Evolutionary conservation across 2,329 filamentous ascomycete species (phyloP).

Genomic region (Botryotinia globosa): DNA sequence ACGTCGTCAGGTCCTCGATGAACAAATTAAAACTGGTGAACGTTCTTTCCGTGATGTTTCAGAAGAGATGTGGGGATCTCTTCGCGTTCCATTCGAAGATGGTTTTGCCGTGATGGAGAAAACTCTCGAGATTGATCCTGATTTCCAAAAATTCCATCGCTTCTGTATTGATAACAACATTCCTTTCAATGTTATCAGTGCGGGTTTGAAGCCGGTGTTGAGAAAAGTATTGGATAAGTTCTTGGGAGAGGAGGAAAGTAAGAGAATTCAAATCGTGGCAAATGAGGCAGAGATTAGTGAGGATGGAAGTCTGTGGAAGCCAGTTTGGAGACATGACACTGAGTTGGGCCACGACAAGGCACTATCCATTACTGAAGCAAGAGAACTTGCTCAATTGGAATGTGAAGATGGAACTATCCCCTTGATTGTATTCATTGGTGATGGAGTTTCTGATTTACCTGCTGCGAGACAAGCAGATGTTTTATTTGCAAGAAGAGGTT

Average conservation of each 20-base stretch:
- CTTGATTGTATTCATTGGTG: slow-evolving; percentile 67
- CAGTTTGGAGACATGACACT: slow-evolving; percentile 64
- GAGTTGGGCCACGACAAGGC: slow-evolving; percentile 67
- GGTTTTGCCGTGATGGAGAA: slow-evolving; percentile 64
- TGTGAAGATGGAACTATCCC: slow-evolving; percentile 61
- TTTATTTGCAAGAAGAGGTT: slow-evolving; percentile 63
- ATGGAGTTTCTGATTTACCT: slow-evolving; percentile 65
- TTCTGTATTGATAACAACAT: slow-evolving; percentile 62
- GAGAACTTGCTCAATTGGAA: slow-evolving; percentile 51
- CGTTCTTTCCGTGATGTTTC: slow-evolving; percentile 68
- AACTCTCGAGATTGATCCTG: slow-evolving; percentile 60
- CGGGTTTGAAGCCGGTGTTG: slow-evolving; percentile 63
- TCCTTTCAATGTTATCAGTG: slow-evolving; percentile 68
- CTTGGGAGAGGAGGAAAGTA: slow-evolving; percentile 51
- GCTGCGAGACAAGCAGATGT: slow-evolving; percentile 66
- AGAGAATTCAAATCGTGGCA: slow-evolving; percentile 61
- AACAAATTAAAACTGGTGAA: slow-evolving; percentile 63
- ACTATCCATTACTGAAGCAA: slow-evolving; percentile 59
- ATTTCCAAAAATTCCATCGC: slow-evolving; percentile 61
- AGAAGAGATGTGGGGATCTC: slow-evolving; percentile 68
- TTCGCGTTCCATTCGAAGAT: slow-evolving; percentile 64
- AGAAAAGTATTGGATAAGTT: slow-evolving; percentile 61
- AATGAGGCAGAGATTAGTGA: slow-evolving; percentile 61
- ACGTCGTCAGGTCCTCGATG: slow-evolving; percentile 55
- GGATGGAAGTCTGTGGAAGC: slow-evolving; percentile 61